Conservation (phyloP, 2,329 filamentous ascomycete genomes). For the Hypoxylon sp. region DNA sequence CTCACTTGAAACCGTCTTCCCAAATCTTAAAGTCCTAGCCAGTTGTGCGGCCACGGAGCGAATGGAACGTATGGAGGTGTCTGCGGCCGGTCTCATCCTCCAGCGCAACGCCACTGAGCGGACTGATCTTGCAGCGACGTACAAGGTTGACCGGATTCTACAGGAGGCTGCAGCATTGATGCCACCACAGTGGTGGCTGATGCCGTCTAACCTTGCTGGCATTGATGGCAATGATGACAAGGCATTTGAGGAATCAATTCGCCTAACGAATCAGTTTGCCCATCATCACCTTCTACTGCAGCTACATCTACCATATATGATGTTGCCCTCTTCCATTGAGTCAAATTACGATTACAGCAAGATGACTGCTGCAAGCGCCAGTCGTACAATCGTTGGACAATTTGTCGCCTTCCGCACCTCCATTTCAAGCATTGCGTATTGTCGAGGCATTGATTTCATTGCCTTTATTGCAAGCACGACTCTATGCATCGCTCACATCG, state of each 20-base stretch:
- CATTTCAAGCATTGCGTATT: conserved; percentile 54
- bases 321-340: conserved; percentile 55
- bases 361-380: conserved; percentile 59
- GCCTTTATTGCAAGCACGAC: conserved; percentile 58
- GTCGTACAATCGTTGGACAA: conserved; percentile 60
- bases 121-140: conserved; percentile 51
- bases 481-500: conserved; percentile 61
- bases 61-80: conserved; percentile 55
- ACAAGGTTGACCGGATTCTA: conserved; percentile 58
- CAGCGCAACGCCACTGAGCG: conserved; percentile 55
- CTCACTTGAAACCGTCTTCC: conserved; percentile 52
- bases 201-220: conserved; percentile 44
- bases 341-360: conserved; percentile 57
- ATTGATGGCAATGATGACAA: conserved; percentile 36
- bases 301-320: conserved; percentile 63
- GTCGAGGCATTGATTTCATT: conserved; percentile 61
- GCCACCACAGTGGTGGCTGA: conserved; percentile 62
- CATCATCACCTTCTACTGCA: conserved; percentile 61
- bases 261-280: conserved; percentile 59
- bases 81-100: conserved; percentile 57
- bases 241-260: conserved; percentile 54
- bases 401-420: conserved; percentile 58
- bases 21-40: conserved; percentile 50
- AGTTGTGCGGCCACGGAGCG: conserved; percentile 44
- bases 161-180: conserved; percentile 56